Base-by-base conservation (phyloP, 352 stramenopile species). In the Phytophthora chlamydospora region DNA sequence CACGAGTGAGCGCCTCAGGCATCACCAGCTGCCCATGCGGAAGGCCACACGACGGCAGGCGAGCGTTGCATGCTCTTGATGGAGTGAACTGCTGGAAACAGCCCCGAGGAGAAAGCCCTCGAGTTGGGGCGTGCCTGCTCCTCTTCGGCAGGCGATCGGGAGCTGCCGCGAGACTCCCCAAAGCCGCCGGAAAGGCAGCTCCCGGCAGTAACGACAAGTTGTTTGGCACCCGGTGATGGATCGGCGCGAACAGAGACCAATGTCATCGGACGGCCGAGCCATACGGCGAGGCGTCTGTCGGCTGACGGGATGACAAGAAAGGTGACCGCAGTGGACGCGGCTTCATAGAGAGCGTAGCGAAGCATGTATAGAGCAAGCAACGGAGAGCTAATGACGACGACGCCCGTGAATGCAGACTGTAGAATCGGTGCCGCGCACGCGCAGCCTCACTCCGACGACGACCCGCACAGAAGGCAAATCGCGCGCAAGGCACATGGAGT, bases 151-250 rank as follows among this genome's bases (percentile, higher is more conserved):
- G 51, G 4, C 11, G 31, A 14, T 31, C 33, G 38, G 44, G 59
- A 62, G 44, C 59, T 62, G 59, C 32, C 29, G 33, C 60, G 38
- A 51, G 56, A 65, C 36, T 29, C 24, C 24, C 29, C 47, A 47
- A 60, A 32, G 50, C 13, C 24, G 33, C 38, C 34, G 38, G 59
- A 52, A 52, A 61, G 51, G 51, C 43, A 46, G 40, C 40, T 24
- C 16, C 9, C 34, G n/a, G 42, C 33, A 54, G 60, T 68, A 68
- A 68, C 49, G 52, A 21, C 21, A 41, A 54, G 41, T 51, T 54
- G 58, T 54, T 66, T 24, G 58, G 48, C 51, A 67, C 44, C 24
- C 9, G 13, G 38, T 57, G 42, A 62, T 63, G 52, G 59, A 67
- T 67, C 36, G 45, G 35, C 50, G 38, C 35, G 50, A 21, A 44